Conservation (phyloP, 768 basidiomycete genomes). For the Leccinum boreale region DNA sequence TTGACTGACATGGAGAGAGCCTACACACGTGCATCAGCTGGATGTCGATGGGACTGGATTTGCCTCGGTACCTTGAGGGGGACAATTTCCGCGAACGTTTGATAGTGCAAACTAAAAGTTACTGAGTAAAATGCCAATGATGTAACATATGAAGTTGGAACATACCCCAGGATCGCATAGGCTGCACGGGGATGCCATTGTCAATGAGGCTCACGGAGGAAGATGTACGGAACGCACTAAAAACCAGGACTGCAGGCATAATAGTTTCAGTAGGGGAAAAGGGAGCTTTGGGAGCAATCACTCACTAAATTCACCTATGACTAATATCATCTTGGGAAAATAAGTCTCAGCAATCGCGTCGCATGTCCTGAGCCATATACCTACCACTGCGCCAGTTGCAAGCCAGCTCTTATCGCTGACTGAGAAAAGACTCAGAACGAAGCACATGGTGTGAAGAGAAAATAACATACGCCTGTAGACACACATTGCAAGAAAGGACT, state of each 20-base stretch:
- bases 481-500: slow-evolving; percentile 53
- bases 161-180: slow-evolving; percentile 38
- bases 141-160: slow-evolving; percentile 1
- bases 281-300: background rate
- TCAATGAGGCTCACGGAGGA: slow-evolving; percentile 2
- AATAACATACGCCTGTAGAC: slow-evolving; percentile 47
- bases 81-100: slow-evolving; percentile 46
- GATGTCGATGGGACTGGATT: too few species aligned
- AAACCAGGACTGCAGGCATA: slow-evolving; percentile 24
- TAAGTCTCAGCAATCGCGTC: background rate
- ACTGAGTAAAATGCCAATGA: background rate
- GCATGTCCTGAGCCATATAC: background rate
- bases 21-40: background rate
- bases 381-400: slow-evolving; percentile 38
- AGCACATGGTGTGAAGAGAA: background rate
- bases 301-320: slow-evolving; percentile 42
- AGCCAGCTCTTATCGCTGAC: slow-evolving; percentile 50
- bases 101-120: slow-evolving; percentile 34
- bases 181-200: slow-evolving; percentile 24
- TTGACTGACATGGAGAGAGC: background rate
- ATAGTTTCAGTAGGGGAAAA: slow-evolving; percentile 5
- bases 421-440: slow-evolving; percentile 22
- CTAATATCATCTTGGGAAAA: slow-evolving; percentile 26
- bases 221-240: slow-evolving; percentile 28
- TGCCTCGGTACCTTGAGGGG: slow-evolving; percentile 40